A percentile compares a stretch with the other conserved stretches of the same genome.
Evolutionary conservation across 2,329 filamentous ascomycete genomes (phyloP).

Genomic region (Chrysoporthe puriensis): DNA sequence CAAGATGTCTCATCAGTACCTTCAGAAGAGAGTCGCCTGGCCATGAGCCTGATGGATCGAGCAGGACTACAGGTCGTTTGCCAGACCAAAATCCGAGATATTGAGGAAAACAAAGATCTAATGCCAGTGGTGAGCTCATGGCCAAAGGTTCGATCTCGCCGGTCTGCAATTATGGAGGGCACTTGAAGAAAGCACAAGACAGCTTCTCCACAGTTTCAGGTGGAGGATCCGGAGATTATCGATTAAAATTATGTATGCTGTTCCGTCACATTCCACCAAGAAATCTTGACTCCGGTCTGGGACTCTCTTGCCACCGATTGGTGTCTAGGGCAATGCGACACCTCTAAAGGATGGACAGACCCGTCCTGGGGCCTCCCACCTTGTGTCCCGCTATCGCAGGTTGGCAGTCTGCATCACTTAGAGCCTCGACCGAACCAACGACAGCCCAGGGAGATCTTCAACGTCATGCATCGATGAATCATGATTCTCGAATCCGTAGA

Average conservation of each 20-base stretch:
- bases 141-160: not conserved
- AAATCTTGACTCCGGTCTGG: not conserved
- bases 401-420: not conserved
- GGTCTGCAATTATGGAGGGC: not conserved
- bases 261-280: not conserved
- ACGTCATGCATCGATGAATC: not conserved
- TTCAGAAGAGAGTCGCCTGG: not conserved
- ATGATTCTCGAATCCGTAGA: constrained; percentile 9
- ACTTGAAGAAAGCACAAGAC: not conserved
- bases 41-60: not conserved
- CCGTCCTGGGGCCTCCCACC: not conserved
- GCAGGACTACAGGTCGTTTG: not conserved
- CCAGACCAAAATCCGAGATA: not conserved
- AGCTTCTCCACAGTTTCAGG: not conserved
- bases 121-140: not conserved
- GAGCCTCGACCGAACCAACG: constrained; percentile 3
- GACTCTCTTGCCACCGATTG: not conserved
- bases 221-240: not conserved
- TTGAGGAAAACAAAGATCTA: not conserved
- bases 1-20: not conserved
- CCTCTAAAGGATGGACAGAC: not conserved
- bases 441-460: constrained; percentile 5
- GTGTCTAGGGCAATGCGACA: not conserved
- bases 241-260: constrained; percentile 1
- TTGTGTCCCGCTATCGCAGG: not conserved